Base-by-base conservation (phyloP, 2,329 filamentous ascomycete genomes). In the Xylariomycetidae sp. region DNA sequence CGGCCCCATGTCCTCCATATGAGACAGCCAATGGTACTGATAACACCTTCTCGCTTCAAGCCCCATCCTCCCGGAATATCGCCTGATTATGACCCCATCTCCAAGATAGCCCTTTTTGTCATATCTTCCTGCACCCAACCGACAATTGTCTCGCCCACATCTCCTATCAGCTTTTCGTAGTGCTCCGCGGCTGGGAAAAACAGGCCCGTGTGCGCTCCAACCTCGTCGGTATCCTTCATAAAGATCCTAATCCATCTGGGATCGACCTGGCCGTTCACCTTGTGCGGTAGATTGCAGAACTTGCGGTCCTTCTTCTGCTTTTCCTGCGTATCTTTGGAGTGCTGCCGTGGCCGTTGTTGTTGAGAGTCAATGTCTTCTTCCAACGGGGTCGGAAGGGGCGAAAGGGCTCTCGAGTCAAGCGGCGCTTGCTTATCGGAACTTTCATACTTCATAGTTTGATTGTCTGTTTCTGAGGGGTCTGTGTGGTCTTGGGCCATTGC, bases 171-270 rank as follows among this genome's bases (percentile, higher is more conserved):
- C 42, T 62, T 63, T 48, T 88, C 83, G 52, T 92, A 90, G 37
- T 85, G 81, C 39, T 79, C 70, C 6, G 82, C 80, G 0, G 78
- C 62, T n/a, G n/a, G n/a, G 10, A 86, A 76, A 62, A 94, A 95
- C 32, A 95, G 64, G 0, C 84, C 82, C 41, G 86, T 90, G 56
- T 94, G 88, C 8, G 88, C 89, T 6, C 77, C 80, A 1, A 94
- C 84, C 58, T 94, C 86, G 53, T 94, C 88, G 40, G 92, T 79
- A 33, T 79, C 80, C 37, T 82, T 74, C 85, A 96, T 92, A 49
- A 80, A 81, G 3, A 95, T 74, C 27, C 81, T 70, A 1, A 88
- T 66, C 88, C 89, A 95, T 12, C 80, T 76, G 4, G 73, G 64
- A 54, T 94, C 87, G 27, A 69, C 63, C 39, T 68, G 64, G 6